These are phyloP conservation scores for Quercus lobata DNA, from an alignment of 331 rosid genomes.

Conservation along the genomic window DNA sequence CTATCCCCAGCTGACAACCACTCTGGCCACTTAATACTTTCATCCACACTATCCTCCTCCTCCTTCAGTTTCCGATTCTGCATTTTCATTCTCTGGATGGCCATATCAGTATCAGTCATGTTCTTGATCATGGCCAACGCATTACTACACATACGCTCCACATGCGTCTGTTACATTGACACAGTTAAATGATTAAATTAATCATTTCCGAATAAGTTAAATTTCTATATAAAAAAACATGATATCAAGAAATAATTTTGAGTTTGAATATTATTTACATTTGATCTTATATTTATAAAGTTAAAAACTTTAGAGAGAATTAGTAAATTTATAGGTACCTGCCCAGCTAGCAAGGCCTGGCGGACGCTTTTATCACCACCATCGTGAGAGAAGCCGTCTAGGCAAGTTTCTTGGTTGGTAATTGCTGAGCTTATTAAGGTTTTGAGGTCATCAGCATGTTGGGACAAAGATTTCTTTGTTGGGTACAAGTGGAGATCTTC, in stretches of 20 bases:
- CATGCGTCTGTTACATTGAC: slow-evolving; percentile 6
- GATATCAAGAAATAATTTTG: too few species aligned
- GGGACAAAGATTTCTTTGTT: slow-evolving; percentile 33
- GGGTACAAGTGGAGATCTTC: slow-evolving; percentile 49
- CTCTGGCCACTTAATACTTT: slow-evolving; percentile 50
- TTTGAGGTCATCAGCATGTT: slow-evolving; percentile 67
- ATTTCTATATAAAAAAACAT: too few species aligned
- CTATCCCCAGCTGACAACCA: slow-evolving; percentile 73
- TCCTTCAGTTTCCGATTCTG: slow-evolving; percentile 29
- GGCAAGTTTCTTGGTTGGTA: slow-evolving; percentile 83
- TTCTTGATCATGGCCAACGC: slow-evolving; percentile 81
- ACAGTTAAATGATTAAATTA: too few species aligned
- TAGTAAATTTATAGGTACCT: background rate
- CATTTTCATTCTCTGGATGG: slow-evolving; percentile 20
- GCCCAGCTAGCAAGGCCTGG: slow-evolving; percentile 32
- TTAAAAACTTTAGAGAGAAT: too few species aligned
- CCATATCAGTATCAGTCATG: slow-evolving; percentile 70
- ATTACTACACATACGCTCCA: slow-evolving; percentile 72
- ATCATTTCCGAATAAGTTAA: too few species aligned
- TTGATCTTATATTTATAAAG: too few species aligned
- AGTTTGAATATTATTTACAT: too few species aligned
- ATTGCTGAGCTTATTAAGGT: slow-evolving; percentile 73
- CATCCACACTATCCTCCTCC: background rate
- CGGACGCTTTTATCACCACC: slow-evolving; percentile 39
- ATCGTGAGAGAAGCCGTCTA: slow-evolving; percentile 83